Evolutionary conservation across 2,329 filamentous ascomycete species (phyloP), one percentile per base, ranked within the genome.

Genomic region (Fonsecaea pugnacius): DNA sequence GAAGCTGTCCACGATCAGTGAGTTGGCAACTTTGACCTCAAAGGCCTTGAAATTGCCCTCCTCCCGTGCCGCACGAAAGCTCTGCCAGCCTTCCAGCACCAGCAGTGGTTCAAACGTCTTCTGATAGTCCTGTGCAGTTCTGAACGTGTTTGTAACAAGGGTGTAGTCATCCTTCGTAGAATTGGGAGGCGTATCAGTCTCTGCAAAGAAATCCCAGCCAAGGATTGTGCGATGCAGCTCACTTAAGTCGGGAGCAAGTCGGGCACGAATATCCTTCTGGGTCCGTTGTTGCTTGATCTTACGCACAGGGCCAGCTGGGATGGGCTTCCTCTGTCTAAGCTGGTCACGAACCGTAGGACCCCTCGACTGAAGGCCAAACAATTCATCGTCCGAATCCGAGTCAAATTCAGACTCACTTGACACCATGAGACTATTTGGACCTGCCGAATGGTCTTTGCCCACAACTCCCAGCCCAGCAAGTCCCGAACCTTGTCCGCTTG

Each of bases 61-160:
- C 72, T 97, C 92, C 75, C 93, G 93, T 21, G 91, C 86, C 56
- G 92, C 93, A 57, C 96, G 89, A 75, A 99, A 95, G 4, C 91
- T 91, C 74, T 96, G 91, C 95, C 95, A 99, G 33, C 94, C 94
- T 80, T 99, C 95, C 30, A 96, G 89, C 33, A 95, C 87, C 36
- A 99, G 83, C 24, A 99, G 82, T 5, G 94, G 93, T 70, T 96
- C 89, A 76, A 99, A 99, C 0, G 92, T 96, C 64, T 87, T 84
- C 75, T 96, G 91, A 75, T 99, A 99, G 56, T 91, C 88, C 50
- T 80, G 79, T 0, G 92, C 90, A 70, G 92, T 88, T 32, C 82
- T 77, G 77, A 96, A 99, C 0, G 86, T 87, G 66, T 91, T 89
- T 4, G 89, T 88, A 10, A 99, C 94, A 60, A 87, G 82, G 53